A percentile compares a stretch with the other conserved stretches of the same genome.
Evolutionary conservation across 2,329 filamentous ascomycete species (phyloP).

Genomic region (Aureobasidium sp.): DNA sequence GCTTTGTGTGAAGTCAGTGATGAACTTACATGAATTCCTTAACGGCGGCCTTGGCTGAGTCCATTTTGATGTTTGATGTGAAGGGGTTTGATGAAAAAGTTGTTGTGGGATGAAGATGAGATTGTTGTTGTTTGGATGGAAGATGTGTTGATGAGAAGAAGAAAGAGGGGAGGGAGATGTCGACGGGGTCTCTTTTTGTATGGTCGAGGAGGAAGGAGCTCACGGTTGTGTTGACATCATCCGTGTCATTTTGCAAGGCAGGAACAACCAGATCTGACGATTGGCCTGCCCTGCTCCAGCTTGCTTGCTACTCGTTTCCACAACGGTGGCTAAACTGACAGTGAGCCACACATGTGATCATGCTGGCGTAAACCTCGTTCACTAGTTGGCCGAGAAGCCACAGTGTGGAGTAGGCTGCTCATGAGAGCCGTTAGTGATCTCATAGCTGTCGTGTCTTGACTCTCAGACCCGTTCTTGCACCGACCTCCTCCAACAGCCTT

Average conservation of each 20-base stretch:
- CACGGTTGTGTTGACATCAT: slow-evolving; percentile 4
- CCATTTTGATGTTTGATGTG: slow-evolving; percentile 38
- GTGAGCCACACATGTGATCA: slow-evolving; percentile 9
- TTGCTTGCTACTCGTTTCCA: background rate
- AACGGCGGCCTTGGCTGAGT: slow-evolving; percentile 56
- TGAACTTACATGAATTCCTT: slow-evolving; percentile 44
- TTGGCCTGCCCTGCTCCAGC: background rate
- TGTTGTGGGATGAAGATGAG: background rate
- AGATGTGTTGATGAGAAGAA: slow-evolving; percentile 7
- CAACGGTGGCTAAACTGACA: slow-evolving; percentile 4
- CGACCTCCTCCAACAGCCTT: background rate
- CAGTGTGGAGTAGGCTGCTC: background rate
- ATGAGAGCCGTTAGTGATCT: background rate
- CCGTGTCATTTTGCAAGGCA: slow-evolving; percentile 3
- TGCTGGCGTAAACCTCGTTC: background rate
- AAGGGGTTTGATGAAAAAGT: background rate
- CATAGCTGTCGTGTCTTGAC: slow-evolving; percentile 4
- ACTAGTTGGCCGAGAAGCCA: background rate
- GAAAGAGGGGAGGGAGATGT: background rate
- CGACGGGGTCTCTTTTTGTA: slow-evolving; percentile 1
- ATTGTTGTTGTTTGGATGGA: background rate
- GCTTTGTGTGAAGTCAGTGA: background rate
- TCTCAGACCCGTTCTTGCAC: background rate
- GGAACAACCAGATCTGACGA: background rate
- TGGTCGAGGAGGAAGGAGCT: background rate